Evolutionary conservation across 257 asterid species (phyloP), one percentile per base, ranked within the genome.

Genomic region (Cordia subcordata): DNA sequence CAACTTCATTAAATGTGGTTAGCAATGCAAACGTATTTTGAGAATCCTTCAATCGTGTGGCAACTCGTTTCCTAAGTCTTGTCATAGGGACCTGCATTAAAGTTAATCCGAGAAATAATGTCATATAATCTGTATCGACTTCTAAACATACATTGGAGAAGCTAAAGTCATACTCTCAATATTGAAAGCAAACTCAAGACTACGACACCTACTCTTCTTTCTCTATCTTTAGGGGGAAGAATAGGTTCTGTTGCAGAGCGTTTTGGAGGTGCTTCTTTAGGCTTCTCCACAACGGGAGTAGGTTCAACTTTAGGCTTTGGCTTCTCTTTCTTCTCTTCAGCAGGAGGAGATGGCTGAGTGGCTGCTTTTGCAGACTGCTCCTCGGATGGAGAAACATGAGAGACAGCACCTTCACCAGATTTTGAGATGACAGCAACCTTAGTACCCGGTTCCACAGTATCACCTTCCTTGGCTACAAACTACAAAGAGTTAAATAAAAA

Each of bases 1-100:
- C 99, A 74, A 93, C 95, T 86, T 93, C 99, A 69, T 93, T 93
- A 77, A 89, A 89, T 44, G 99, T 93, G 15, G 99, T 93, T 81
- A 89, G 68, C 88, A 89, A 58, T 14, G 99, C 99, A 77, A 84
- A 93, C 58, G 99, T 93, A 73, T 93, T 93, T 58, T 93, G 99
- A 49, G 99, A 89, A 82, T 93, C 99, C 76, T 93, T 89, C 90
- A 93, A 74, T 66, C 99, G 88, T 0, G 90, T 79, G 53, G 95
- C 96, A 65, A 93, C 96, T 62, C 99, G 63, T 74, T 93, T 89
- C 72, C 99, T 81, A 54, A 93, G 94, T 82, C 97, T 86, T 55
- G 99, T 93, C 99, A 93, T 93, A 11, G 97, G 92, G 68, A 93
- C 97, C 99, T 93, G 75, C 19, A 56, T n/a, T 35, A 10, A 44